phyloP scores from a whole-genome alignment of 768 basidiomycete species.

The Tulasnella sp. region DNA sequence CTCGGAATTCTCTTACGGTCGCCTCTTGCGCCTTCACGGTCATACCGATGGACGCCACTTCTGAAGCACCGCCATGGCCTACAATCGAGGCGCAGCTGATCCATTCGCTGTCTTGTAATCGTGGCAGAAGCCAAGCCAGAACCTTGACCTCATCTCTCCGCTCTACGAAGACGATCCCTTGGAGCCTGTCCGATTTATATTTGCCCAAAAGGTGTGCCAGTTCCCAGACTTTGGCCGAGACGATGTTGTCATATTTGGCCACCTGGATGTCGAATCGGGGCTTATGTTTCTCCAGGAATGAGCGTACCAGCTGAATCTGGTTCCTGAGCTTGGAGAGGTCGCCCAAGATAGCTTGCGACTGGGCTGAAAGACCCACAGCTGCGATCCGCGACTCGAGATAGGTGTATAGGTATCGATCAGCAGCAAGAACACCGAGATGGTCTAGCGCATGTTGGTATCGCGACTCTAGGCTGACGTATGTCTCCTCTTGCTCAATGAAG shows the following conservation, averaged over 20 bases:
- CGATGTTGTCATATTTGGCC: slow-evolving; percentile 54
- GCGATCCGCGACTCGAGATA: slow-evolving; percentile 24
- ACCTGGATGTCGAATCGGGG: slow-evolving; percentile 16
- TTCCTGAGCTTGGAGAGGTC: not conserved
- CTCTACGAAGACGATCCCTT: slow-evolving; percentile 85
- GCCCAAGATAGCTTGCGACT: not conserved
- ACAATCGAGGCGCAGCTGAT: slow-evolving; percentile 68
- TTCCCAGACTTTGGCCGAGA: slow-evolving; percentile 69
- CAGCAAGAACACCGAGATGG: slow-evolving; percentile 73
- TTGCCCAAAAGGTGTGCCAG: slow-evolving; percentile 61
- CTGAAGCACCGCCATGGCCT: slow-evolving; percentile 61
- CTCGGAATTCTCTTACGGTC: slow-evolving; percentile 66
- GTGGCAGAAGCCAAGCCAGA: slow-evolving; percentile 65
- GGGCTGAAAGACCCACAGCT: not conserved
- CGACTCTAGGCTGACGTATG: slow-evolving; percentile 41
- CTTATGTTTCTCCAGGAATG: slow-evolving; percentile 26
- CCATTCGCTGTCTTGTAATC: slow-evolving; percentile 60
- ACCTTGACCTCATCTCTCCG: slow-evolving; percentile 78
- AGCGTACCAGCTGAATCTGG: slow-evolving; percentile 14
- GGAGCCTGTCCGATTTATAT: slow-evolving; percentile 53
- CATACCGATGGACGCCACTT: slow-evolving; percentile 56
- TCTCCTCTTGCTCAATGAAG: slow-evolving; percentile 63
- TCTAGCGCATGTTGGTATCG: slow-evolving; percentile 64
- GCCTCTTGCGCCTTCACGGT: slow-evolving; percentile 58
- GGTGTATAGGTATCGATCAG: slow-evolving; percentile 59